Evolutionary conservation across 768 basidiomycete genomes (phyloP), one percentile per base, ranked within the genome.

Genomic region (Suillus cothurnatus): DNA sequence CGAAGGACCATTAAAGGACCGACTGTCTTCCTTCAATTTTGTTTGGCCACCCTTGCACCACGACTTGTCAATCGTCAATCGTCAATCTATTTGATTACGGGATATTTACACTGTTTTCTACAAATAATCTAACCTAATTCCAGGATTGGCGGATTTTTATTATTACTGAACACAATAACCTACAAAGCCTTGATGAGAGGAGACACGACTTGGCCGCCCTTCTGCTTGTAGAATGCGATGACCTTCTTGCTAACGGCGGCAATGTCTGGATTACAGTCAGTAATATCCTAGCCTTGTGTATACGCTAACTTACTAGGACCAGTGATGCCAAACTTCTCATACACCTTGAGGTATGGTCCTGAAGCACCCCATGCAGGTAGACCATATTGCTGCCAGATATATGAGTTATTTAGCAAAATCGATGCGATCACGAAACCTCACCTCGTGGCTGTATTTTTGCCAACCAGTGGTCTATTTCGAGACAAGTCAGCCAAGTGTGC

Each of bases 381-480:
- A 72, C 92, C 92, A 66, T 82, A 92, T 84, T 92, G 91, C 84
- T 87, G 70, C 14, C 68, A 23, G 63, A 41, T 32, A n/a, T 28
- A 47, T 67, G 59, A 77, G 66, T 65, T 62, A 53, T 55, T 26
- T 31, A 23, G 66, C n/a, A 68, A 47, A 17, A 23, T 7, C 47
- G 57, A 60, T 45, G 6, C 47, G 21, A 23, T 15, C 17, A 1
- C 57, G 14, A 28, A 55, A 36, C 17, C 77, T 75, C 74, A 81
- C 87, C 81, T 96, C 94, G 74, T 97, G 95, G 70, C 90, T 89
- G 82, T 93, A 94, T 78, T 90, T 91, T 67, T 86, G 84, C 95
- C 95, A 97, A 69, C 94, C 94, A 70, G 86, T 81, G 55, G 93
- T 93, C 76, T 55, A 34, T 55, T 73, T 58, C 28, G 57, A n/a